Evolutionary conservation across 2,329 filamentous ascomycete genomes (phyloP).

Genomic region (Pseudogymnoascus sp.): DNA sequence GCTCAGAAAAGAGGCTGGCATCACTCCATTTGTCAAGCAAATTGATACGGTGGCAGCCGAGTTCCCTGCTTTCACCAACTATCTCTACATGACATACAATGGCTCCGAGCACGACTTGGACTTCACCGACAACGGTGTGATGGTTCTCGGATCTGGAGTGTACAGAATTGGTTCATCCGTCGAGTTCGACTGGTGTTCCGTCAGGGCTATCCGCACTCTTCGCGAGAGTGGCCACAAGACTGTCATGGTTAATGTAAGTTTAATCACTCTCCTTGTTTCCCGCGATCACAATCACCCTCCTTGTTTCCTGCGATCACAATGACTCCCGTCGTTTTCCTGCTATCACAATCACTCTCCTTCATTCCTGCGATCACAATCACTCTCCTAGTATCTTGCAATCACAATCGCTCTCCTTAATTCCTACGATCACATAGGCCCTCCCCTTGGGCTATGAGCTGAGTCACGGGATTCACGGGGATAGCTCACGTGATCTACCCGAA

Average conservation of each 20-base stretch:
- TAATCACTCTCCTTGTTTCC: constrained; percentile 15
- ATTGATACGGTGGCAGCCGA: constrained; percentile 98
- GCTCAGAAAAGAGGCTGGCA: constrained; percentile 74
- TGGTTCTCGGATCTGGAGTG: constrained; percentile 93
- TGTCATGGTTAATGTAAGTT: constrained; percentile 70
- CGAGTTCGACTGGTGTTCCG: constrained; percentile 98
- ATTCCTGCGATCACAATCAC: not conserved
- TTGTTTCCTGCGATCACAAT: not conserved
- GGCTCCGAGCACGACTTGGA: constrained; percentile 74
- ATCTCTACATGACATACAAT: constrained; percentile 94
- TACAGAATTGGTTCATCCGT: constrained; percentile 97
- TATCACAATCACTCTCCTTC: constrained; percentile 13
- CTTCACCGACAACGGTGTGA: constrained; percentile 86
- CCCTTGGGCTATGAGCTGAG: not conserved
- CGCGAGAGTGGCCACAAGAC: constrained; percentile 82
- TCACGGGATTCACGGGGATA: not conserved
- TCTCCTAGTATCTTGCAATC: too few species aligned
- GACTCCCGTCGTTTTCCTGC: too few species aligned
- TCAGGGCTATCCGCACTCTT: constrained; percentile 85
- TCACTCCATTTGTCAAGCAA: constrained; percentile 89
- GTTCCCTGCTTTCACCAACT: constrained; percentile 91
- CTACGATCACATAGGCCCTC: not conserved
- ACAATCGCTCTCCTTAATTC: constrained; percentile 14
- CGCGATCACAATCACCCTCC: too few species aligned
- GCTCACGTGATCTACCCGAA: not conserved